Conservation (phyloP, 306 rosid genomes). For the Medicago lupulina region DNA sequence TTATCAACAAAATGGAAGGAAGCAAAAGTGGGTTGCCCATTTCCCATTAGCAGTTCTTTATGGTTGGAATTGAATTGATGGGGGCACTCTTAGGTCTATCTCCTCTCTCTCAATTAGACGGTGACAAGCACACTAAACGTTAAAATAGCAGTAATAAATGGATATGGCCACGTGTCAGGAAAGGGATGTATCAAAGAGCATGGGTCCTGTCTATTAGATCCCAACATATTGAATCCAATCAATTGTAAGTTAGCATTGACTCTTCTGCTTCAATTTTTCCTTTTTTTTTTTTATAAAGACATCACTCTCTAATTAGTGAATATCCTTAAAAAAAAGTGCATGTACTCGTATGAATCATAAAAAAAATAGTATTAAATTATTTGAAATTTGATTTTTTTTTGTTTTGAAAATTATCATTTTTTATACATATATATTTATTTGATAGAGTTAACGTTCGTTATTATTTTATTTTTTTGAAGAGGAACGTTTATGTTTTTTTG, state of each 20-base stretch:
- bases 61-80: not conserved
- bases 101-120: not conserved
- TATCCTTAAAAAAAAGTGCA: too few relatives aligned
- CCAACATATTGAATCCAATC: conserved; percentile 51
- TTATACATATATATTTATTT: too few relatives aligned
- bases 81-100: not conserved
- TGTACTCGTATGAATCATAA: too few relatives aligned
- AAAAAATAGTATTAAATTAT: too few relatives aligned
- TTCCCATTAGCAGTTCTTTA: not conserved
- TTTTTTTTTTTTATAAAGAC: too few relatives aligned
- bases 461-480: too few relatives aligned
- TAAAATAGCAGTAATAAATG: not conserved
- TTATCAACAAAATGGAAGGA: conserved; percentile 14
- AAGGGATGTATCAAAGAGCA: conserved; percentile 17
- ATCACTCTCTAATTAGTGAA: too few relatives aligned
- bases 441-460: too few relatives aligned
- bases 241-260: conserved; percentile 28
- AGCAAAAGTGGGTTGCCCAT: conserved; percentile 28
- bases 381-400: too few relatives aligned
- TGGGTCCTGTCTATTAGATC: conserved; percentile 73
- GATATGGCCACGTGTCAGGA: conserved; percentile 30
- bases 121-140: conserved; percentile 9
- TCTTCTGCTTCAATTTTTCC: not conserved
- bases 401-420: too few relatives aligned
- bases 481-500: too few relatives aligned